Base-by-base conservation (phyloP, 2,329 filamentous ascomycete species). In the Elsinoe australis region DNA sequence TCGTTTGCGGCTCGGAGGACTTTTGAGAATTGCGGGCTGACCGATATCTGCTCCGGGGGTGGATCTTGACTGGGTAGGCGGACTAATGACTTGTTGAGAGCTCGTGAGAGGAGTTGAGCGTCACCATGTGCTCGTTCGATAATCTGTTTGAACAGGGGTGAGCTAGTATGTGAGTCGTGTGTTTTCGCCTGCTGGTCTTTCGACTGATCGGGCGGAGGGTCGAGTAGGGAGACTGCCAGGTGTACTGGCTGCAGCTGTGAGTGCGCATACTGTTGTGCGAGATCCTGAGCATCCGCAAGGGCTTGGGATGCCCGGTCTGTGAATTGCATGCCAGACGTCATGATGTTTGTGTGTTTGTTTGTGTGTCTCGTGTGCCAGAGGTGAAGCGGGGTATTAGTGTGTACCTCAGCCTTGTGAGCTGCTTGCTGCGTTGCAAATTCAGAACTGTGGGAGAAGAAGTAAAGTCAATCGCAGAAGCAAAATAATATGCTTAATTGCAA, bases 121-220 rank as follows among this genome's bases (percentile, higher is more conserved):
- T 98, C 92, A 61, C 92, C 92, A 69, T 94, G 86, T 41, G 92
- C 90, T 60, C 86, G 81, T 68, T 98, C 90, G 53, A 98, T 75
- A 50, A 95, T 90, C 69, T 98, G 92, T 56, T 87, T 82, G 73
- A 96, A 94, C 47, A 98, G 79, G n/a, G 89, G 87, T 56, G 74
- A 71, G 14, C 75, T 71, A 28, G 79, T 75, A 47, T 84, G 76
- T 19, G 83, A 79, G 4, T 75, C 74, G 61, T 90, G 87, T 28
- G 67, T 69, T 38, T 67, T 71, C 55, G 69, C 72, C 68, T 87
- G 86, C 66, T 87, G 85, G 63, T 92, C 85, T 65, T 87, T 89
- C 58, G 84, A 87, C 34, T 61, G 61, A 65, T 87, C 85, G 52
- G 80, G 75, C 12, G 82, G 80, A 35, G 84, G 84, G 54, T 87